phyloP scores from a whole-genome alignment of 2,329 filamentous ascomycete species.

The Scorias spongiosa region DNA sequence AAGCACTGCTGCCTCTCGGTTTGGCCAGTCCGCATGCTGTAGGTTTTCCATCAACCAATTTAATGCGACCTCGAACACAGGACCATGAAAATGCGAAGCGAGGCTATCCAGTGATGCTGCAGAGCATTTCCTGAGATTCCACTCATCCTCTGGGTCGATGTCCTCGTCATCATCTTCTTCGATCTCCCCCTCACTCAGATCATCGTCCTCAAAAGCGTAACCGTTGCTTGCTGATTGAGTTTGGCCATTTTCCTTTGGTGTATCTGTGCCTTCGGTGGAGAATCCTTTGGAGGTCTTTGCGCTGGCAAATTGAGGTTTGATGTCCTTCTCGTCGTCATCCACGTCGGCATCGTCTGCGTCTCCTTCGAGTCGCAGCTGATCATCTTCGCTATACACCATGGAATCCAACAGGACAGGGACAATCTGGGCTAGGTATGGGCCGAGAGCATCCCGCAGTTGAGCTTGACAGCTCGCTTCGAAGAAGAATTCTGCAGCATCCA shows the following conservation, averaged over 20 bases:
- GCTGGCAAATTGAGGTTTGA: slow-evolving; percentile 84
- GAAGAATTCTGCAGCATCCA: slow-evolving; percentile 97
- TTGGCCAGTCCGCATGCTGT: slow-evolving; percentile 76
- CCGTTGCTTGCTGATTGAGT: slow-evolving; percentile 26
- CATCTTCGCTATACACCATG: slow-evolving; percentile 94
- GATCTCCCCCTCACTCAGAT: slow-evolving; percentile 78
- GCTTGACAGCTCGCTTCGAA: slow-evolving; percentile 81
- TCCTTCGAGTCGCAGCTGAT: slow-evolving; percentile 69
- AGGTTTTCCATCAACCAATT: slow-evolving; percentile 86
- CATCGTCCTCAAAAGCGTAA: slow-evolving; percentile 39
- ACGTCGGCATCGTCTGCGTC: slow-evolving; percentile 73
- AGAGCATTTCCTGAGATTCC: slow-evolving; percentile 94
- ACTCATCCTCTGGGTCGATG: slow-evolving; percentile 72
- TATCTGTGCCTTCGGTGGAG: slow-evolving; percentile 22
- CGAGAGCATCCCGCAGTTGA: slow-evolving; percentile 58
- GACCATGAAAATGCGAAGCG: slow-evolving; percentile 72
- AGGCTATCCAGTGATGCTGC: slow-evolving; percentile 91
- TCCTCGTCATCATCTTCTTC: slow-evolving; percentile 57
- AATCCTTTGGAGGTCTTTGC: slow-evolving; percentile 35
- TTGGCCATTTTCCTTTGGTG: slow-evolving; percentile 36
- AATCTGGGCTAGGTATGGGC: slow-evolving; percentile 66
- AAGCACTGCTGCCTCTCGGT: slow-evolving; percentile 84
- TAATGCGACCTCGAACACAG: slow-evolving; percentile 81
- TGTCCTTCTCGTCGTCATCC: slow-evolving; percentile 79
- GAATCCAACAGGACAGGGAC: slow-evolving; percentile 81